Percentiles rank a stretch among this genome's conserved stretches.
These are phyloP conservation scores for Aspergillus panamensis DNA, from an alignment of 495 filamentous ascomycete genomes.

Conservation along the genomic window DNA sequence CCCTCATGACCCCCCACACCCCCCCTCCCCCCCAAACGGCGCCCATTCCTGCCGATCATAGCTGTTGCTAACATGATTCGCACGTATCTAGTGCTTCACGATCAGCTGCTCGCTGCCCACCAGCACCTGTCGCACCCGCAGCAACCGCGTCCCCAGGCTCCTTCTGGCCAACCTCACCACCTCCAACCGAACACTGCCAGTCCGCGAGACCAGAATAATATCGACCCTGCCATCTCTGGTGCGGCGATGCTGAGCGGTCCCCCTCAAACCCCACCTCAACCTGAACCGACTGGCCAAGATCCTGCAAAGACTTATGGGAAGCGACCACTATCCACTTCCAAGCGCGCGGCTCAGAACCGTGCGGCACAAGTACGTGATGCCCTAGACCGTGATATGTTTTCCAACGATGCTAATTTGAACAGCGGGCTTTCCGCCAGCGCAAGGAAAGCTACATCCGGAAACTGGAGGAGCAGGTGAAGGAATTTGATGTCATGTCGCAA, in stretches of 20 bases:
- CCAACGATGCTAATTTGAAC: constrained; percentile 16
- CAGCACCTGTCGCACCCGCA: constrained; percentile 42
- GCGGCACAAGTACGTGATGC: constrained; percentile 78
- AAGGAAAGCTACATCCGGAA: constrained; percentile 98
- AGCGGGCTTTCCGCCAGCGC: constrained; percentile 96
- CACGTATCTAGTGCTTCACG: constrained; percentile 46
- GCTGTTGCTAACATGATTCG: constrained; percentile 21
- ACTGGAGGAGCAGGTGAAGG: constrained; percentile 84
- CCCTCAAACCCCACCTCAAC: constrained; percentile 38
- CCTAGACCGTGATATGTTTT: neutral
- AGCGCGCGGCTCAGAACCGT: constrained; percentile 93
- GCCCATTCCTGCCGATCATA: neutral
- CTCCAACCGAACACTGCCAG: constrained; percentile 42
- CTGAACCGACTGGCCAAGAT: constrained; percentile 36
- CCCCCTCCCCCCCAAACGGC: neutral
- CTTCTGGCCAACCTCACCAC: constrained; percentile 36
- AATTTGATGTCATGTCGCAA: constrained; percentile 64
- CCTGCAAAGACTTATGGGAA: constrained; percentile 60
- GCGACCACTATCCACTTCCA: constrained; percentile 88
- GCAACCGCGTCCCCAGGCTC: constrained; percentile 36
- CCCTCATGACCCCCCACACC: neutral
- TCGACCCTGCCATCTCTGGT: constrained; percentile 53
- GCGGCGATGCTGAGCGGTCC: constrained; percentile 37
- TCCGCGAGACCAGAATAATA: constrained; percentile 49
- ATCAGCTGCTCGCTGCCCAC: constrained; percentile 51